These are phyloP conservation scores for Crataegus laevigata DNA, from an alignment of 306 rosid species.

Conservation along the genomic window DNA sequence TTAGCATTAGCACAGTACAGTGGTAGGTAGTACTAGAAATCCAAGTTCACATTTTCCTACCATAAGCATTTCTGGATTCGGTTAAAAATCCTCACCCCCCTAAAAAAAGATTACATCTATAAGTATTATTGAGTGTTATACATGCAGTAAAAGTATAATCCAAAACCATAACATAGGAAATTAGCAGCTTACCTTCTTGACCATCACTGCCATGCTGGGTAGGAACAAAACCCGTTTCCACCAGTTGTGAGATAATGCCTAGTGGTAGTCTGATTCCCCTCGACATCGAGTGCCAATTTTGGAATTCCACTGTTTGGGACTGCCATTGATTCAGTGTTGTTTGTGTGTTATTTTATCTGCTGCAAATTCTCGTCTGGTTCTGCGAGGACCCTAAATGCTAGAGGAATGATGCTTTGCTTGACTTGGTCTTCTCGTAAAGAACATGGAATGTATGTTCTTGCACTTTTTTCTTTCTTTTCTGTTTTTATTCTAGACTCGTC, in stretches of 20 bases:
- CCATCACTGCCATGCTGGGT: neutral
- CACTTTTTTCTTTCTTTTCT: too few species aligned
- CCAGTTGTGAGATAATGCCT: neutral
- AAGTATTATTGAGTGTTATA: neutral
- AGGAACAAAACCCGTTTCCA: neutral
- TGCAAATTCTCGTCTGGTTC: neutral
- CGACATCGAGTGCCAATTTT: neutral
- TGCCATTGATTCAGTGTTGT: neutral
- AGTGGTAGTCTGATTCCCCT: neutral
- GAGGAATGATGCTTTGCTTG: too few species aligned
- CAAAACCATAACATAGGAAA: neutral
- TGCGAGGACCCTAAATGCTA: neutral
- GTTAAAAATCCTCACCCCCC: neutral
- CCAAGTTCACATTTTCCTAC: neutral
- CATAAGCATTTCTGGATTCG: neutral
- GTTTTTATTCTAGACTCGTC: too few species aligned
- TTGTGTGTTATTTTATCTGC: neutral
- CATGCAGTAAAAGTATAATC: neutral
- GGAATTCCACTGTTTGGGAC: neutral
- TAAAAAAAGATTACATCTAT: neutral
- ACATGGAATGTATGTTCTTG: too few species aligned
- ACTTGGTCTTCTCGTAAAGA: too few species aligned
- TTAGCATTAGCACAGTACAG: neutral
- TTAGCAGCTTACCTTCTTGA: neutral
- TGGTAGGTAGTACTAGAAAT: conserved; percentile 24